Evolutionary conservation across 495 filamentous ascomycete genomes (phyloP).

Genomic region (Xylaria telfairii): DNA sequence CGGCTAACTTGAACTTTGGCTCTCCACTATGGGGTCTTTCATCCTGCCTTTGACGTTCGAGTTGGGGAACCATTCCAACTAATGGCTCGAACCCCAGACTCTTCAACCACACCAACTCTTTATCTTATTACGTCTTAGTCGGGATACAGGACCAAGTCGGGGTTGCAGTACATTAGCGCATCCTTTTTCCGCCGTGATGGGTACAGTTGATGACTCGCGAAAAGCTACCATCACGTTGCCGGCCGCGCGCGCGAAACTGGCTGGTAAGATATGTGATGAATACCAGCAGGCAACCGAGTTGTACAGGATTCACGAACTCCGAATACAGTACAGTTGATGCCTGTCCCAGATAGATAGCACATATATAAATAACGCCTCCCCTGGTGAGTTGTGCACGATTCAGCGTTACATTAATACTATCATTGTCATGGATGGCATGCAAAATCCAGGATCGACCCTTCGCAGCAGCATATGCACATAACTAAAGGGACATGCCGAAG

Average conservation of each 20-base stretch:
- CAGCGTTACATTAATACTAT: neutral
- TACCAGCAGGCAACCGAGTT: neutral
- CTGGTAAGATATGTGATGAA: neutral
- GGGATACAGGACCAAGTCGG: constrained; percentile 7
- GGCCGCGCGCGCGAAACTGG: neutral
- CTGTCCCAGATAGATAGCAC: neutral
- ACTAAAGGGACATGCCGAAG: neutral
- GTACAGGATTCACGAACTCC: constrained; percentile 6
- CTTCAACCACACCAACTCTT: neutral
- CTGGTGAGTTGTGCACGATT: neutral
- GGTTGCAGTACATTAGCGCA: constrained; percentile 27
- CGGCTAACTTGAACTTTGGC: neutral
- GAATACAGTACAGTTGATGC: neutral
- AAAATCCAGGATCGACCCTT: neutral
- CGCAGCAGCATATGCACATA: constrained; percentile 5
- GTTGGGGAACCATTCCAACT: constrained; percentile 6
- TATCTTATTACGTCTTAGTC: constrained; percentile 21
- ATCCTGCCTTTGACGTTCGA: neutral
- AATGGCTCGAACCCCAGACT: constrained; percentile 12
- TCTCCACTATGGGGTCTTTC: constrained; percentile 13
- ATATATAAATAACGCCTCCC: neutral
- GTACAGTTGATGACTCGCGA: constrained; percentile 20
- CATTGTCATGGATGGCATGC: too few relatives aligned
- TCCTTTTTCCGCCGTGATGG: constrained; percentile 21
- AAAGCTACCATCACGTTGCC: constrained; percentile 10